Evolutionary conservation across 1,139 yeast genomes (phyloP).

Genomic region (Hanseniaspora uvarum): DNA sequence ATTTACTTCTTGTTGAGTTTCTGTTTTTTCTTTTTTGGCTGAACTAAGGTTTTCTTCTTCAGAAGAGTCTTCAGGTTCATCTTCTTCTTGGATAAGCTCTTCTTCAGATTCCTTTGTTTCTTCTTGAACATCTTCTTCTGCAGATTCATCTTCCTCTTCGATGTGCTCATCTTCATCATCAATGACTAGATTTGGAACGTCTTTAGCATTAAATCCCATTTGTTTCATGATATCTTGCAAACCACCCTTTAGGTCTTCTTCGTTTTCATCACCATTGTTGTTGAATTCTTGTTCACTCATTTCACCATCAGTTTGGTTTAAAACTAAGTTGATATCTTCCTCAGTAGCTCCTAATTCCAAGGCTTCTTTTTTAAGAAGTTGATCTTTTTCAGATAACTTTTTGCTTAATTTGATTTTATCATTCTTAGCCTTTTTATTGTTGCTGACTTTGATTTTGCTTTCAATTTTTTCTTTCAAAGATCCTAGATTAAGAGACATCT

Average conservation of each 20-base stretch:
- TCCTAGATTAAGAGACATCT: constrained; percentile 32
- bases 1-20: constrained; percentile 21
- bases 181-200: constrained; percentile 34
- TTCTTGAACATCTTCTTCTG: constrained; percentile 25
- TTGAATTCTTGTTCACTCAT: constrained; percentile 56
- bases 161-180: constrained; percentile 22
- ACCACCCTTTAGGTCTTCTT: constrained; percentile 46
- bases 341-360: constrained; percentile 63
- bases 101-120: constrained; percentile 27
- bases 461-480: constrained; percentile 52
- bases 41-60: constrained; percentile 20
- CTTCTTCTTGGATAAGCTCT: constrained; percentile 22
- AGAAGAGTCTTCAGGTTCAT: constrained; percentile 19
- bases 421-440: constrained; percentile 27
- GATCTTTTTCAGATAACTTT: constrained; percentile 18
- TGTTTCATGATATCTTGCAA: constrained; percentile 55
- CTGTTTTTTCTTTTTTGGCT: constrained; percentile 19
- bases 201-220: constrained; percentile 48
- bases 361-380: constrained; percentile 54
- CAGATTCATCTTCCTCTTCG: constrained; percentile 23
- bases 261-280: constrained; percentile 36
- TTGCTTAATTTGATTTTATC: constrained; percentile 25
- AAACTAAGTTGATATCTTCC: constrained; percentile 48
- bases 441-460: constrained; percentile 24
- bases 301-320: constrained; percentile 36